These are phyloP conservation scores for Fibroporia radiculosa DNA, from an alignment of 768 basidiomycete species.

Conservation along the genomic window DNA sequence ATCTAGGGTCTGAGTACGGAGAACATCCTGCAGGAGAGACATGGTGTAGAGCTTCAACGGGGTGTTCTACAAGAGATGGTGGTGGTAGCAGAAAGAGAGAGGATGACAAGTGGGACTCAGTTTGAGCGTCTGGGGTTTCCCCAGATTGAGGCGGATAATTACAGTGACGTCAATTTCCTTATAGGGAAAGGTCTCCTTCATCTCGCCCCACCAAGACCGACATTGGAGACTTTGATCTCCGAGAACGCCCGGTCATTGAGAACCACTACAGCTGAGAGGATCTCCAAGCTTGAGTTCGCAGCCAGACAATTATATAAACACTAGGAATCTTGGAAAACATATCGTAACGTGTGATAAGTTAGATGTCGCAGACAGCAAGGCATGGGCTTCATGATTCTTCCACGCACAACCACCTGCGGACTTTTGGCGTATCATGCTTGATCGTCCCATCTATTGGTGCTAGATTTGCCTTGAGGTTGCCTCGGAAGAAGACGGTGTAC, in stretches of 20 bases:
- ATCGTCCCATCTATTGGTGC: constrained; percentile 3
- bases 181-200: too few relatives aligned
- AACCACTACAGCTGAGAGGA: too few relatives aligned
- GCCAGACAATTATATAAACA: too few relatives aligned
- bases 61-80: constrained; percentile 1
- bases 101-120: neutral
- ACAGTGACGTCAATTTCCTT: too few relatives aligned
- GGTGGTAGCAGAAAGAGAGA: neutral
- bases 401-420: neutral
- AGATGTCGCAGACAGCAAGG: too few relatives aligned
- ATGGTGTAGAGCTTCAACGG: constrained; percentile 25
- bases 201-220: too few relatives aligned
- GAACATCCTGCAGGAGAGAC: constrained; percentile 60
- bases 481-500: neutral
- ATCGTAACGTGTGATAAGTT: too few relatives aligned
- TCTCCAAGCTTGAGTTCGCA: too few relatives aligned
- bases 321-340: too few relatives aligned
- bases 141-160: too few relatives aligned
- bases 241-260: too few relatives aligned
- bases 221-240: too few relatives aligned
- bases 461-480: neutral
- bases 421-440: constrained; percentile 1
- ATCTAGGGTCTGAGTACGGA: constrained; percentile 44
- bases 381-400: neutral
- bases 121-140: neutral